Evolutionary conservation across 306 rosid species (phyloP).

Genomic region (Begonia masoniana): DNA sequence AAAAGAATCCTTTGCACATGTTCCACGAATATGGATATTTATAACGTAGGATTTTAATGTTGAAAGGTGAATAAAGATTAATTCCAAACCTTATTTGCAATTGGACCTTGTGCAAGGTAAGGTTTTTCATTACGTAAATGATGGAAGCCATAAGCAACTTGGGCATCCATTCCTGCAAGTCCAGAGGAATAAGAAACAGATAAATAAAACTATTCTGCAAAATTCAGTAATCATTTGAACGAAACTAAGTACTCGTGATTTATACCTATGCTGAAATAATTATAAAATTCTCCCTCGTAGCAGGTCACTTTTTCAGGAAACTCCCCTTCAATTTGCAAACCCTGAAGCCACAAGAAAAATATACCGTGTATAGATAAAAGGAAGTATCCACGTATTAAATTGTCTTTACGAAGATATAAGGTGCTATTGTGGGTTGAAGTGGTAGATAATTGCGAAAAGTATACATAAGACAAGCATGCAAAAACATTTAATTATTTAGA

Average conservation of each 20-base stretch:
- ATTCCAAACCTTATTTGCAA: conserved; percentile 64
- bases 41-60: too few relatives aligned
- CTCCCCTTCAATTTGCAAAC: conserved; percentile 53
- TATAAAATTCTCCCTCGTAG: conserved; percentile 85
- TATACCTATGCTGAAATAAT: conserved; percentile 90
- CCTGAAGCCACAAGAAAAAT: conserved; percentile 31
- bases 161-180: conserved; percentile 94
- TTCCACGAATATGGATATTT: too few relatives aligned
- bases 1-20: too few relatives aligned
- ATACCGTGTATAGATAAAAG: too few relatives aligned
- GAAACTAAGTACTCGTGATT: background rate
- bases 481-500: too few relatives aligned
- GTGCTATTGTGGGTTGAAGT: too few relatives aligned
- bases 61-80: too few relatives aligned
- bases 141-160: conserved; percentile 95
- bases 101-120: conserved; percentile 83
- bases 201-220: too few relatives aligned
- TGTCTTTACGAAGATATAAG: too few relatives aligned
- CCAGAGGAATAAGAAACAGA: background rate
- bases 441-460: too few relatives aligned
- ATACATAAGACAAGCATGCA: too few relatives aligned
- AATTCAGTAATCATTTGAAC: background rate
- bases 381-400: too few relatives aligned
- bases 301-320: conserved; percentile 50
- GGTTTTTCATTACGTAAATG: conserved; percentile 86